Percentiles rank a stretch among this genome's conserved stretches.
phyloP scores from a whole-genome alignment of 192 early-diverging fungal genomes.

The Podila epigama region DNA sequence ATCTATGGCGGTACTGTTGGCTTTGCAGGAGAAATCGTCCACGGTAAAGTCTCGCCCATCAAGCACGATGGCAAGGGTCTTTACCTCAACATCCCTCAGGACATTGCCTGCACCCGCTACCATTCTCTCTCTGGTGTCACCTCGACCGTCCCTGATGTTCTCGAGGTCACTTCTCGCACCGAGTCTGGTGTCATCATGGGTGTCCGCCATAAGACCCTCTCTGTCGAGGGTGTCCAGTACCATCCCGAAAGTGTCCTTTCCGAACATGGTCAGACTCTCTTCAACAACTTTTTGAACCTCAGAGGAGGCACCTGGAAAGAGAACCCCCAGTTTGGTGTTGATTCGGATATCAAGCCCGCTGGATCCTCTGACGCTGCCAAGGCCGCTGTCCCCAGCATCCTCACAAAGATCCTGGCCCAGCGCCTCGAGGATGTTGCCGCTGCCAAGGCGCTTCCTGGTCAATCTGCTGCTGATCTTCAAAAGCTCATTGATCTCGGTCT shows the following conservation, averaged over 20 bases:
- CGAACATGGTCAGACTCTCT: conserved; percentile 87
- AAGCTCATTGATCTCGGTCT: conserved; percentile 71
- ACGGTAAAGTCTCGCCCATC: conserved; percentile 94
- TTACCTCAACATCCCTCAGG: conserved; percentile 84
- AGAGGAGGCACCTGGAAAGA: conserved; percentile 87
- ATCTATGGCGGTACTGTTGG: conserved; percentile 92
- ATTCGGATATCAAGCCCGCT: conserved; percentile 57
- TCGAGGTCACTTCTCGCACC: conserved; percentile 90
- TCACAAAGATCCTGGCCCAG: conserved; percentile 84
- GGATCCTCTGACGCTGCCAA: conserved; percentile 44
- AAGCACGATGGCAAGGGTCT: conserved; percentile 91
- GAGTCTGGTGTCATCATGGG: conserved; percentile 92
- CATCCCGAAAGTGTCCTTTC: conserved; percentile 98
- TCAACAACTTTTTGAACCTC: conserved; percentile 91
- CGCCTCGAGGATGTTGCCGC: conserved; percentile 80
- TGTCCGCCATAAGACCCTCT: conserved; percentile 86
- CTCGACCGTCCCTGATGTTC: conserved; percentile 76
- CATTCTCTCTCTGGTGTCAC: conserved; percentile 95
- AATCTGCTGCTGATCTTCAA: conserved; percentile 70
- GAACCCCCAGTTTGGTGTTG: conserved; percentile 58
- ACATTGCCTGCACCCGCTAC: conserved; percentile 91
- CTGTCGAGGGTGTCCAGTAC: conserved; percentile 97
- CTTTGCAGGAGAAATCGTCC: conserved; percentile 95
- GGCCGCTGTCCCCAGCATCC: conserved; percentile 65
- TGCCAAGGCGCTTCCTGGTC: conserved; percentile 77